Conservation (phyloP, 2,329 filamentous ascomycete genomes). For the Macroventuria anomochaeta region DNA sequence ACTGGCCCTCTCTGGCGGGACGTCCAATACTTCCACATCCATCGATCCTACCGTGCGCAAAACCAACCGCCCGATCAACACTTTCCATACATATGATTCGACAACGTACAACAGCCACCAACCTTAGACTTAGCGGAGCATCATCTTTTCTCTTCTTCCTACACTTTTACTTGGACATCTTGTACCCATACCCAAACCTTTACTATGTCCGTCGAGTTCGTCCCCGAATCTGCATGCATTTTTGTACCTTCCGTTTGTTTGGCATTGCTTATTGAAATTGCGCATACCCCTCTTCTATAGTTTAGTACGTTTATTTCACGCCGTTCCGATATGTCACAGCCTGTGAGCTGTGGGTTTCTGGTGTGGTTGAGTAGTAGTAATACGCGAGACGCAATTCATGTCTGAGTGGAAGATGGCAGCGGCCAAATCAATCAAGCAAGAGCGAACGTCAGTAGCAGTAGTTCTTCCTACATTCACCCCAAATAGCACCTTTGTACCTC, state of each 20-base stretch:
- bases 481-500: slow-evolving; percentile 1
- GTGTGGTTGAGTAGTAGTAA: slow-evolving; percentile 5
- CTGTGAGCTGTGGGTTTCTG: not conserved
- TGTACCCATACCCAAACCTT: slow-evolving; percentile 14
- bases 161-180: slow-evolving; percentile 9
- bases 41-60: not conserved
- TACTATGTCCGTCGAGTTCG: slow-evolving; percentile 6
- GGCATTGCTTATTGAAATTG: slow-evolving; percentile 26
- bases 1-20: no score
- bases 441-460: not conserved
- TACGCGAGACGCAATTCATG: slow-evolving; percentile 14
- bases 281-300: slow-evolving; percentile 36
- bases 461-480: not conserved
- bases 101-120: not conserved
- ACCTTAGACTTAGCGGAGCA: not conserved
- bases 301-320: slow-evolving; percentile 26
- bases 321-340: slow-evolving; percentile 12
- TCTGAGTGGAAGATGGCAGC: not conserved
- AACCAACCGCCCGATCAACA: not conserved
- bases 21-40: no score
- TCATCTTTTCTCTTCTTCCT: slow-evolving; percentile 3
- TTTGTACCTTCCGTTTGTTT: slow-evolving; percentile 17
- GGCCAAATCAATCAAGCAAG: not conserved
- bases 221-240: slow-evolving; percentile 9
- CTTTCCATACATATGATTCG: not conserved